phyloP scores from a whole-genome alignment of 768 basidiomycete species.

The Boletus tomentosulus region DNA sequence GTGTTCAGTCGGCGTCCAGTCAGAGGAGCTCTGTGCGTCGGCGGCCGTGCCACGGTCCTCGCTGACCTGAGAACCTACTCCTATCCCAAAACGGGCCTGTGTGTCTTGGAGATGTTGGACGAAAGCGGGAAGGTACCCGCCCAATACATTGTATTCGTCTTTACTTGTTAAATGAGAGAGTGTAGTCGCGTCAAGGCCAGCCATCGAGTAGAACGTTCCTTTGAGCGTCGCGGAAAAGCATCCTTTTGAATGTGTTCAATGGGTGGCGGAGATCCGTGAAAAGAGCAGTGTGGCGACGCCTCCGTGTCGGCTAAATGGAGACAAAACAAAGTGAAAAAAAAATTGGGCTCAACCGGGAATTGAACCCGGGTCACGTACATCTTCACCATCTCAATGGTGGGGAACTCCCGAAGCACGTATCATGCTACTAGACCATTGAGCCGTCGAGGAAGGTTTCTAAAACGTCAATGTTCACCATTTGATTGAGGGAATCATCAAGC shows the following conservation, averaged over 20 bases:
- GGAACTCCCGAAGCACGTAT: conserved; percentile 33
- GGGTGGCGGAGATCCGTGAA: not conserved
- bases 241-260: conserved; percentile 6
- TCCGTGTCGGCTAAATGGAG: not conserved
- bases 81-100: conserved; percentile 13
- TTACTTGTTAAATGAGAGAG: not conserved
- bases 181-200: conserved; percentile 1
- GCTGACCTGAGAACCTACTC: not conserved
- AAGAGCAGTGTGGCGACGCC: not conserved
- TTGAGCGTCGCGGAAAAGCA: conserved; percentile 10
- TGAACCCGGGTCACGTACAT: conserved; percentile 37
- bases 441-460: not conserved
- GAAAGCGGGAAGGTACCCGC: conserved; percentile 25
- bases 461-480: not conserved
- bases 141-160: conserved; percentile 18
- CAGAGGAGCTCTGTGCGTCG: not conserved
- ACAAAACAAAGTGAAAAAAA: conserved; percentile 8
- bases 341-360: conserved; percentile 31
- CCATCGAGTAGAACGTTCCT: not conserved
- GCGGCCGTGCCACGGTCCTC: not conserved
- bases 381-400: conserved; percentile 26
- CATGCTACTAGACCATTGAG: conserved; percentile 36
- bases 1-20: conserved; percentile 71
- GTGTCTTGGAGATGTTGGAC: conserved; percentile 26
- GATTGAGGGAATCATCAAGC: not conserved